Evolutionary conservation across 1,284 basidiomycete genomes (phyloP), one percentile per base, ranked within the genome.

Genomic region (Amylostereum areolatum): DNA sequence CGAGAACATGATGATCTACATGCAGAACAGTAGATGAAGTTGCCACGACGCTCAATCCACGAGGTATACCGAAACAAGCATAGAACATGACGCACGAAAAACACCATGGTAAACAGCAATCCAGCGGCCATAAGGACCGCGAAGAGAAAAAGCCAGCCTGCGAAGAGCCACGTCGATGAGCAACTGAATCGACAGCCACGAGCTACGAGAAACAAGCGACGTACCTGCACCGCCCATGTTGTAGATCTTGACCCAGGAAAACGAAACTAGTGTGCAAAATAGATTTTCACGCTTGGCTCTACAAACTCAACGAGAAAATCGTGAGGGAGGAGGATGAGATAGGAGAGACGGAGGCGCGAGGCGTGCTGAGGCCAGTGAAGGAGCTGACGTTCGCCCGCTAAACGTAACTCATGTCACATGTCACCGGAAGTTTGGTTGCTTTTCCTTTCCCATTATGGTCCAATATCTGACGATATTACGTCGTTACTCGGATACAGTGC

Each of bases 1-100:
- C 43, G 92, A 95, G 79, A 98, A 99, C 95, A 99, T 98, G 77
- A 99, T 99, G 65, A 99, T 97, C 96, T 98, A 61, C 37, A n/a
- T n/a, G 33, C 27, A 8, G 24, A 29, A 18, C 25, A 18, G 27
- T 7, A 49, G 34, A 47, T 36, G 44, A 31, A 52, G n/a, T 49
- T 40, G 41, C 18, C 18, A 18, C 18, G 18, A 18, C 18, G 44
- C 30, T 42, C 25, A 31, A 51, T 34, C 34, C 25, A 37, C 29
- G 35, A 24, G 18, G 49, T 36, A 25, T 12, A 49, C 35, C 27
- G 39, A 28, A 31, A 27, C 37, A 27, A 46, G 28, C 30, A 3
- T 11, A 41, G 40, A 33, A 12, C 28, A 34, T 12, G 12, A 87
- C 94, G 67, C 62, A 97, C 93, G 72, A 96, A 97, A 78, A 97